Percentiles rank a stretch among this genome's conserved stretches.
phyloP scores from a whole-genome alignment of 2,329 filamentous ascomycete genomes.

The Fusarium vanettenii region DNA sequence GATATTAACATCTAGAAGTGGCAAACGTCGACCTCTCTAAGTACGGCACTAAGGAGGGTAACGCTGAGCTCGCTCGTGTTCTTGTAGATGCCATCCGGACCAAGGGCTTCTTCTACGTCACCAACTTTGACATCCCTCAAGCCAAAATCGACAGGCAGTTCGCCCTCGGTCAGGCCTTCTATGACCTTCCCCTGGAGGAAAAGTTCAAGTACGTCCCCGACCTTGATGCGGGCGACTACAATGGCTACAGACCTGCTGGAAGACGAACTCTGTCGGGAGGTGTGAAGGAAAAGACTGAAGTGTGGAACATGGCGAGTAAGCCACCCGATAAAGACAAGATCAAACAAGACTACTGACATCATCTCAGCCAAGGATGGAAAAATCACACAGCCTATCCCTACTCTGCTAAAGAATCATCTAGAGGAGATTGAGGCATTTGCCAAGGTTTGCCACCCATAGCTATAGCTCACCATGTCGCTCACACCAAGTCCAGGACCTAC shows the following conservation, averaged over 20 bases:
- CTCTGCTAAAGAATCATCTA: conserved; percentile 13
- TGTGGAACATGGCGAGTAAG: conserved; percentile 54
- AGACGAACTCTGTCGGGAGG: conserved; percentile 49
- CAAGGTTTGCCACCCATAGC: conserved; percentile 7
- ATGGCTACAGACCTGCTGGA: conserved; percentile 65
- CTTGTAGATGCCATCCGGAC: conserved; percentile 50
- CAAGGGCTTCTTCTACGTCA: conserved; percentile 54
- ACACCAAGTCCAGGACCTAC: conserved; percentile 48
- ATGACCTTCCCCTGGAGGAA: conserved; percentile 64
- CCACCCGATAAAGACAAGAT: not conserved
- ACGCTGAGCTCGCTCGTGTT: conserved; percentile 42
- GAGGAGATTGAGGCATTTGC: conserved; percentile 28
- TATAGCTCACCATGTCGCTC: not conserved
- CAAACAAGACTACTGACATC: not conserved
- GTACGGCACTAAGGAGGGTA: conserved; percentile 48
- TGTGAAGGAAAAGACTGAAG: conserved; percentile 53
- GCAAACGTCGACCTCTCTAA: conserved; percentile 49
- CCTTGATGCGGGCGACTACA: conserved; percentile 64
- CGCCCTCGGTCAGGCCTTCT: conserved; percentile 67
- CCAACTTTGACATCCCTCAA: conserved; percentile 70
- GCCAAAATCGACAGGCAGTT: conserved; percentile 70
- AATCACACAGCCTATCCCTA: conserved; percentile 41
- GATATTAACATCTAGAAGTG: conserved; percentile 27
- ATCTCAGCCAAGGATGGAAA: conserved; percentile 43
- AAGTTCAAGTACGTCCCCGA: conserved; percentile 67